Base-by-base conservation (phyloP, 352 stramenopile species). In the Peronospora belbahrii region DNA sequence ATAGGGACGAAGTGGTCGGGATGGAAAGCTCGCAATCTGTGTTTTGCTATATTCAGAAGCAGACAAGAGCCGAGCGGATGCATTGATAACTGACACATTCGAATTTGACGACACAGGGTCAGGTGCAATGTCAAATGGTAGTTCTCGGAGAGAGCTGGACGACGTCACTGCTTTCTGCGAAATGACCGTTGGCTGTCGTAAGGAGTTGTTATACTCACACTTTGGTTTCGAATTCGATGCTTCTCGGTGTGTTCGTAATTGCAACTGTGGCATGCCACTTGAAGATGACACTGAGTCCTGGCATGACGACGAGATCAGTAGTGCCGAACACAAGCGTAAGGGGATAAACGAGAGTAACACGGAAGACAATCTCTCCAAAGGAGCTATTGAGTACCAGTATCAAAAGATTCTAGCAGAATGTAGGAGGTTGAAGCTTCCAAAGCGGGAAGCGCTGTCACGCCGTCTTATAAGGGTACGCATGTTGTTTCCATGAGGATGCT, bases 1-100 rank as follows among this genome's bases (percentile, higher is more conserved):
- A n/a, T 42, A 90, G 75, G 79, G 79, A 35, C 65, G 76, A 56
- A 74, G 74, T 32, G 79, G 79, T 9, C 72, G 79, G 0, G 79
- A 91, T 18, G 76, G 67, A n/a, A 49, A 73, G 14, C 50, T 54
- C 1, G 59, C 74, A 1, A 56, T 65, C 3, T 91, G 79, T 39
- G 19, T 84, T 20, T 37, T 88, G 23, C 59, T 87, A 2, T 91
- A 85, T 49, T 68, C 68, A 14, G 50, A 67, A 28, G 44, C 56
- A 36, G 76, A 91, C 63, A 81, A 75, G 30, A 41, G 33, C n/a
- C 75, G 71, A 35, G 79, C 70, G 1, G 59, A 69, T 15, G 38
- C 38, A 15, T 40, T 88, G 31, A 70, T 65, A 20, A 78, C 54
- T 2, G 70, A 81, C 41, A 63, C 54, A 5, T 37, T 49, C 6